Conservation (phyloP, 805 yeast genomes). For the Debaryomyces hansenii region DNA sequence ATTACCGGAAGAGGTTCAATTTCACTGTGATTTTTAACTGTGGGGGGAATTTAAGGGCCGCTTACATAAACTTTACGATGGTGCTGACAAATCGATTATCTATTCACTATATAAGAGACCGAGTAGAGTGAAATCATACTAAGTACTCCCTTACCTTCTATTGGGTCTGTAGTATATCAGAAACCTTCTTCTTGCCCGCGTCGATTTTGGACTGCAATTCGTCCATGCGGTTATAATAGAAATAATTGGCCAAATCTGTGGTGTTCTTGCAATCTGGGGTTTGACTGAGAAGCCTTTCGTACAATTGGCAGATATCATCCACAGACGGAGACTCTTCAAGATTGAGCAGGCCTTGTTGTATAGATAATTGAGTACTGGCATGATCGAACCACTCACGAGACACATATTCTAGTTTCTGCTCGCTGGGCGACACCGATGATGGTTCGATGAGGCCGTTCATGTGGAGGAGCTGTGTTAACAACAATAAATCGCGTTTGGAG, state of each 20-base stretch:
- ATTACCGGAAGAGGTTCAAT: too few relatives aligned
- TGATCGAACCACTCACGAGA: slow-evolving; percentile 31
- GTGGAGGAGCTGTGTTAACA: slow-evolving; percentile 39
- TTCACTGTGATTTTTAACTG: too few relatives aligned
- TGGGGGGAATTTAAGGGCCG: too few relatives aligned
- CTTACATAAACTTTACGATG: too few relatives aligned
- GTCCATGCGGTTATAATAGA: slow-evolving; percentile 30
- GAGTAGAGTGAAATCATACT: too few relatives aligned
- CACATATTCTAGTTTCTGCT: slow-evolving; percentile 21
- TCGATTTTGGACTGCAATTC: slow-evolving; percentile 30
- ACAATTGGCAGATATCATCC: slow-evolving; percentile 21
- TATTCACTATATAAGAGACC: too few relatives aligned
- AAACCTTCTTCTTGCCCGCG: slow-evolving; percentile 24
- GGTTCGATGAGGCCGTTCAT: slow-evolving; percentile 29
- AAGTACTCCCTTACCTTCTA: neutral
- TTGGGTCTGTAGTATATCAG: slow-evolving; percentile 7
- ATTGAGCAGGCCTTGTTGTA: slow-evolving; percentile 15
- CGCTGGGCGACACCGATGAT: slow-evolving; percentile 12
- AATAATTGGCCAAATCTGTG: slow-evolving; percentile 38
- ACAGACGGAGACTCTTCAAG: slow-evolving; percentile 15
- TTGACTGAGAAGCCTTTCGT: slow-evolving; percentile 24
- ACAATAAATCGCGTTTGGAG: slow-evolving; percentile 31
- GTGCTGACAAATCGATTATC: too few relatives aligned
- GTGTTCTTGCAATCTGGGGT: slow-evolving; percentile 28
- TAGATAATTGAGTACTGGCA: slow-evolving; percentile 23